Evolutionary conservation across 1,139 yeast genomes (phyloP).

Genomic region (Pichia terricola): DNA sequence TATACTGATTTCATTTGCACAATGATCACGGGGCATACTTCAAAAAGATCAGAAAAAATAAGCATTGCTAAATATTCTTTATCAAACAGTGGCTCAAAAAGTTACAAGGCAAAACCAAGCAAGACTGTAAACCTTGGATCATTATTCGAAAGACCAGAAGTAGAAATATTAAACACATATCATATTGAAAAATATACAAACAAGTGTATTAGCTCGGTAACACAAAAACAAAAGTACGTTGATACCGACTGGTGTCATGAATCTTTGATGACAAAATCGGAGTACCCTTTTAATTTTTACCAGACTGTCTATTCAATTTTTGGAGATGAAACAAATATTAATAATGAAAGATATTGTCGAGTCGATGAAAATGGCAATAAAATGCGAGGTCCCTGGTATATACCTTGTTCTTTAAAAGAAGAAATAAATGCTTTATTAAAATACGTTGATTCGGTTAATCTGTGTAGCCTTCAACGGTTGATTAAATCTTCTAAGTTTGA

Average conservation of each 20-base stretch:
- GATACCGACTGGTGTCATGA: neutral
- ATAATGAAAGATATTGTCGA: neutral
- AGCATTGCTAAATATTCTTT: no score
- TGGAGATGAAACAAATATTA: neutral
- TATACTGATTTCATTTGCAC: slow-evolving; percentile 2
- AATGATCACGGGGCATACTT: slow-evolving; percentile 2
- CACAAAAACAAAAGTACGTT: neutral
- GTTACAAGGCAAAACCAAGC: no score
- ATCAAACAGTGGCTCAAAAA: no score
- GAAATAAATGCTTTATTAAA: neutral
- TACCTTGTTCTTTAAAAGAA: neutral
- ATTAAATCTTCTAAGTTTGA: no score
- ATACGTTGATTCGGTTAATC: neutral
- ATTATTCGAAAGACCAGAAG: neutral
- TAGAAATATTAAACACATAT: no score
- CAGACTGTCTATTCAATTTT: neutral
- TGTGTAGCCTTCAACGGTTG: no score
- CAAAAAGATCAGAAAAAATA: no score
- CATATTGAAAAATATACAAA: no score
- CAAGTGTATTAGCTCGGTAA: no score
- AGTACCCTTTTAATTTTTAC: neutral
- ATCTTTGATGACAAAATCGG: neutral
- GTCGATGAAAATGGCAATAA: neutral
- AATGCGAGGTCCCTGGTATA: neutral
- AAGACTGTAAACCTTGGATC: no score